Conservation (phyloP, 2,329 filamentous ascomycete genomes). For the Botryotinia narcissicola region DNA sequence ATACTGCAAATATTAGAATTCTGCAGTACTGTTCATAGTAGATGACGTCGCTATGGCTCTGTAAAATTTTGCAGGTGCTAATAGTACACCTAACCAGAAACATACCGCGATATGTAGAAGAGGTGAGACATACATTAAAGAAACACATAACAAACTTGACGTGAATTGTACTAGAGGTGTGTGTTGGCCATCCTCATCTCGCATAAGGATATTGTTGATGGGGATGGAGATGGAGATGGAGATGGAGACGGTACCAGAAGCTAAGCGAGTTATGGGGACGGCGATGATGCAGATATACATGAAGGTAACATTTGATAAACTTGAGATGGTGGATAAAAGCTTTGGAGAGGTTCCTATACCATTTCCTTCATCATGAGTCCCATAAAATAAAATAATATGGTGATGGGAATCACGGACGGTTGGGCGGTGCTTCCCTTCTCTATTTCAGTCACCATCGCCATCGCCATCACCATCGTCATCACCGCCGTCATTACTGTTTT, state of each 20-base stretch:
- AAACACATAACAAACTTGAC: background rate
- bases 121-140: background rate
- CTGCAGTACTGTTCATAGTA: background rate
- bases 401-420: background rate
- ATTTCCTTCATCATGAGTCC: background rate
- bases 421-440: background rate
- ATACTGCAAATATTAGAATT: too few species aligned
- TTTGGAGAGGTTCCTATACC: background rate
- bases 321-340: background rate
- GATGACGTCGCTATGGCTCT: too few species aligned
- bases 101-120: too few species aligned
- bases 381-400: background rate
- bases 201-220: background rate
- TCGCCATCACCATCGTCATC: background rate
- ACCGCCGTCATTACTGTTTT: background rate
- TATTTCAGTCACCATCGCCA: background rate
- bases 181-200: background rate
- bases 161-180: background rate
- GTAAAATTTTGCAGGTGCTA: too few species aligned
- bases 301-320: background rate
- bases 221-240: background rate
- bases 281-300: background rate
- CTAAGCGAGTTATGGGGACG: background rate
- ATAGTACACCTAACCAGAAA: too few species aligned
- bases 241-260: background rate